These are phyloP conservation scores for Amylostereum chailletii DNA, from an alignment of 1,284 basidiomycete genomes.

Conservation along the genomic window DNA sequence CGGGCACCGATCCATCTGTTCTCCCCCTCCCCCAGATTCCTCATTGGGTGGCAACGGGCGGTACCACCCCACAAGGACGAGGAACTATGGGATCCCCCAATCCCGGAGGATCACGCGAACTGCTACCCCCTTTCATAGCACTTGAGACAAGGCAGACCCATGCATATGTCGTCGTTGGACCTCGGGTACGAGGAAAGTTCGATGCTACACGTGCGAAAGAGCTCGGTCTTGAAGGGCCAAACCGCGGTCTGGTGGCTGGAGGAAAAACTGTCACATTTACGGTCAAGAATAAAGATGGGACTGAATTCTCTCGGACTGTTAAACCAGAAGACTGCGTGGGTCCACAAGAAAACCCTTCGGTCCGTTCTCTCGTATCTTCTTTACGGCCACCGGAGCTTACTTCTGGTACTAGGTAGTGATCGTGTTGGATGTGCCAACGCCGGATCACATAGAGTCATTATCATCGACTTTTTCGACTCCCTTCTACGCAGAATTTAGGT, in stretches of 20 bases:
- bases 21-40: slow-evolving; percentile 7
- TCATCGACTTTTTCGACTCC: slow-evolving; percentile 42
- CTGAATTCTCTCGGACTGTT: slow-evolving; percentile 35
- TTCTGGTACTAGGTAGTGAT: slow-evolving; percentile 39
- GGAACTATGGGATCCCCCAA: not conserved
- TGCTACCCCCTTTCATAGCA: slow-evolving; percentile 16
- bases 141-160: slow-evolving; percentile 24
- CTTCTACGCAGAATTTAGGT: slow-evolving; percentile 41
- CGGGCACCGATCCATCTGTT: not conserved
- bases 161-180: slow-evolving; percentile 75
- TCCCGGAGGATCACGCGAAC: slow-evolving; percentile 16
- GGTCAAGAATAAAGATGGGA: slow-evolving; percentile 34
- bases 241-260: slow-evolving; percentile 34
- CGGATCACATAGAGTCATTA: slow-evolving; percentile 52
- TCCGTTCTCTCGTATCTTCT: slow-evolving; percentile 19
- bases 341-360: slow-evolving; percentile 38
- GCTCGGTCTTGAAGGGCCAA: slow-evolving; percentile 59
- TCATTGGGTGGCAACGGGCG: slow-evolving; percentile 3
- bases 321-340: slow-evolving; percentile 52
- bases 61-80: not conserved
- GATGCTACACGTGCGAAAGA: slow-evolving; percentile 57
- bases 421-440: slow-evolving; percentile 54
- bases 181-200: slow-evolving; percentile 81
- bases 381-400: not conserved
- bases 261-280: slow-evolving; percentile 50